Base-by-base conservation (phyloP, 2,329 filamentous ascomycete genomes). In the Lecanosticta acicola region DNA sequence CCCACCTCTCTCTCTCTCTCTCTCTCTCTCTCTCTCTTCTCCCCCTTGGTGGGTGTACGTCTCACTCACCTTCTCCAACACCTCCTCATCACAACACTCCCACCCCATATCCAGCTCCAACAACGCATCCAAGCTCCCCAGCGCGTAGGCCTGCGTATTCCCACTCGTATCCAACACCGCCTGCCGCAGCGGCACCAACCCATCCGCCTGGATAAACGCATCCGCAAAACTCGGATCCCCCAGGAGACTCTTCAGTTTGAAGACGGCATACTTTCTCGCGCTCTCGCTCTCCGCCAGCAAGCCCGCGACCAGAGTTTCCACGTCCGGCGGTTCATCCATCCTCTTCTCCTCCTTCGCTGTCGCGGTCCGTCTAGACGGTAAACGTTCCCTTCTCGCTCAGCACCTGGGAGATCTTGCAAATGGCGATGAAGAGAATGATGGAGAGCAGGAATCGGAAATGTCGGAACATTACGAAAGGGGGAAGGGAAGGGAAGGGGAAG, bases 91-190 rank as follows among this genome's bases (percentile, higher is more conserved):
- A 60, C 90, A 86, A 50, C 85, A 81, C 54, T 97, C 90, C 93
- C 93, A 98, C 48, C 93, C 93, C 79, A 96, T 95, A 70, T 97
- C 93, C 32, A 97, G 85, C 70, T 98, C 93, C 51, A 98, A 75
- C 49, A 98, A 71, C 46, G 89, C 80, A 46, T 84, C 87, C 59
- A 97, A 78, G 60, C 87, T 93, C 56, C 94, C 91, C 49, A 98
- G 75, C 51, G 90, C 87, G 70, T 98, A 98, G 50, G 93, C 93
- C 63, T 98, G 76, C 1, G 93, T 97, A 68, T 98, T 98, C 48
- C 93, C 93, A 46, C 80, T 86, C 21, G 90, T 83, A 55, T 81
- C 80, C 75, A 97, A 81, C 53, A 93, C 88, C 43, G 97, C 76
- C 46, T 86, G 82, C 43, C 88, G 81, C 59, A 98, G 72, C 56